These are phyloP conservation scores for Hyaloscypha finlandica DNA, from an alignment of 495 filamentous ascomycete species.

Conservation along the genomic window DNA sequence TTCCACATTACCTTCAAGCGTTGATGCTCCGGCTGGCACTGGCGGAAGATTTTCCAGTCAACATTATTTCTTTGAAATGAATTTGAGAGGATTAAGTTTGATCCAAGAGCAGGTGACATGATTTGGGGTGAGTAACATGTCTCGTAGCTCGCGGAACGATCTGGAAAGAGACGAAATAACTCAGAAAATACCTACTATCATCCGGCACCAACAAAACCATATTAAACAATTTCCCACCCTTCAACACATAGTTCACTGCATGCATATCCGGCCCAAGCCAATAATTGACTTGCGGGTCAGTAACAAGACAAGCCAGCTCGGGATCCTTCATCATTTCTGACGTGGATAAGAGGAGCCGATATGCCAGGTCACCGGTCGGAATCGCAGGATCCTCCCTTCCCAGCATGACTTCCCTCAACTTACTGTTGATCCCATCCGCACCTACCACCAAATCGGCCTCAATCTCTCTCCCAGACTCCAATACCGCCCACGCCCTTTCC, in stretches of 20 bases:
- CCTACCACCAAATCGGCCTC: slow-evolving; percentile 57
- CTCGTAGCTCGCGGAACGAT: no score
- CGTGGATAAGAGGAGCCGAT: slow-evolving; percentile 59
- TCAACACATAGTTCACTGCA: slow-evolving; percentile 64
- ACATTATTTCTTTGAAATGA: no score
- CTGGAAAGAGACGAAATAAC: no score
- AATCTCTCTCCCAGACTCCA: slow-evolving; percentile 38
- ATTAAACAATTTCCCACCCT: slow-evolving; percentile 63
- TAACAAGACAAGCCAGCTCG: slow-evolving; percentile 48
- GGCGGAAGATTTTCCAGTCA: no score
- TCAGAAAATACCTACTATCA: slow-evolving; percentile 35
- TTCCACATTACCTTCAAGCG: slow-evolving; percentile 56
- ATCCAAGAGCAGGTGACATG: no score
- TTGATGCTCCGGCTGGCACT: slow-evolving; percentile 55
- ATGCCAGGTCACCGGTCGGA: slow-evolving; percentile 69
- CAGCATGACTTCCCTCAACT: slow-evolving; percentile 50
- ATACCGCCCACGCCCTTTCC: slow-evolving; percentile 31
- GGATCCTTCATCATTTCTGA: slow-evolving; percentile 55
- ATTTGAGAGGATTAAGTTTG: no score
- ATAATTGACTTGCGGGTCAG: slow-evolving; percentile 52
- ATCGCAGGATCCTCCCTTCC: slow-evolving; percentile 45
- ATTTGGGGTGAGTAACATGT: no score
- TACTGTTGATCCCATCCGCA: slow-evolving; percentile 59
- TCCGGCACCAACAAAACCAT: slow-evolving; percentile 72
- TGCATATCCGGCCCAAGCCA: slow-evolving; percentile 39